Percentiles rank a stretch among this genome's conserved stretches.
Conservation (phyloP, 1,139 yeast species). For the Yamadazyma atlantica region DNA sequence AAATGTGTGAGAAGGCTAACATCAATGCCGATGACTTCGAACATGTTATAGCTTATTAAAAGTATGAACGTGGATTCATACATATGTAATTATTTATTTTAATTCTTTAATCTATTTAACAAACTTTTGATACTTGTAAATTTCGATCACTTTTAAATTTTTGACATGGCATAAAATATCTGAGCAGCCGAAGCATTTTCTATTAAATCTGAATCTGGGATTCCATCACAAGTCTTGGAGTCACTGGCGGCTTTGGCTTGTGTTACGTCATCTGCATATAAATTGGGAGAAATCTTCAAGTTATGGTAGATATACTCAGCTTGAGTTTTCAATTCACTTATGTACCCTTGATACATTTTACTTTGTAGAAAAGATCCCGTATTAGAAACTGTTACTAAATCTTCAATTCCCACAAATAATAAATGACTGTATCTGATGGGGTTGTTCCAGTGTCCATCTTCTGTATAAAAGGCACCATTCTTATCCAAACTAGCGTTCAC, state of each 20-base stretch:
- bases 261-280: constrained; percentile 8
- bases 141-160: constrained; percentile 3
- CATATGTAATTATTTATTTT: background rate
- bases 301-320: constrained; percentile 21
- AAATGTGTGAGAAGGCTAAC: constrained; percentile 39
- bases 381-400: constrained; percentile 16
- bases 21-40: constrained; percentile 24
- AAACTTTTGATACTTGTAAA: background rate
- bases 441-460: constrained; percentile 25
- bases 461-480: constrained; percentile 23
- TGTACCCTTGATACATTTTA: constrained; percentile 11
- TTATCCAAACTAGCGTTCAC: constrained; percentile 15
- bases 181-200: constrained; percentile 28
- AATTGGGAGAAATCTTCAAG: constrained; percentile 21
- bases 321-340: constrained; percentile 21
- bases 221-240: constrained; percentile 14
- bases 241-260: constrained; percentile 6
- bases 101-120: constrained; percentile 2
- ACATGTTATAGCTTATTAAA: constrained; percentile 16
- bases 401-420: constrained; percentile 26
- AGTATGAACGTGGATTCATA: background rate
- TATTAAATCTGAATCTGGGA: constrained; percentile 18
- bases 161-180: constrained; percentile 19
- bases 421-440: constrained; percentile 24
- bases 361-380: constrained; percentile 7